Evolutionary conservation across 2,329 filamentous ascomycete genomes (phyloP).

Genomic region (Acarospora socialis): DNA sequence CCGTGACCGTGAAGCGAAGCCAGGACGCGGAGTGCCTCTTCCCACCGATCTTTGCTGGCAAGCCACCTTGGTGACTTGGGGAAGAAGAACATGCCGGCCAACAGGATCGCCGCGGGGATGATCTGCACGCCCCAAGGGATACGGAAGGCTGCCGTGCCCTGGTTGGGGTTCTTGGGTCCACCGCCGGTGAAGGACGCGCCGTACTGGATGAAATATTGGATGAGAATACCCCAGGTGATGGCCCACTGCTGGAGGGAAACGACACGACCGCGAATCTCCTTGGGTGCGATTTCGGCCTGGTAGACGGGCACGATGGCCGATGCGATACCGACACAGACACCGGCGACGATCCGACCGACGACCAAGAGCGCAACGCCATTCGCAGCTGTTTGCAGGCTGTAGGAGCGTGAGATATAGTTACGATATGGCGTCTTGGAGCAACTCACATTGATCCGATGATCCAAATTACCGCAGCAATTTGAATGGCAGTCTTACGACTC

Average conservation of each 20-base stretch:
- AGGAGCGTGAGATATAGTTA: background rate
- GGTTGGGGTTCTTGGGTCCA: constrained; percentile 35
- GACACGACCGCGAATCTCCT: constrained; percentile 20
- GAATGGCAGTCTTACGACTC: constrained; percentile 30
- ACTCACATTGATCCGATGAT: too few species aligned
- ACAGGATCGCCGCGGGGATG: constrained; percentile 38
- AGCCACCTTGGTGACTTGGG: constrained; percentile 52
- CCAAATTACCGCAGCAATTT: constrained; percentile 32
- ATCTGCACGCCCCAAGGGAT: constrained; percentile 50
- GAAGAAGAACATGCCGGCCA: constrained; percentile 43
- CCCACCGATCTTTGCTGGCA: constrained; percentile 49
- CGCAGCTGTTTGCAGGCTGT: background rate
- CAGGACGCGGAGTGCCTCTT: constrained; percentile 43
- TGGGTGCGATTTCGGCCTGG: constrained; percentile 13
- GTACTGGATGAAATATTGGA: constrained; percentile 54
- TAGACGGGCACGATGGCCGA: constrained; percentile 16
- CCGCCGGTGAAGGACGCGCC: constrained; percentile 42
- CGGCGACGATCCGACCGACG: constrained; percentile 21
- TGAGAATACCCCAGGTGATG: constrained; percentile 56
- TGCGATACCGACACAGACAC: constrained; percentile 17
- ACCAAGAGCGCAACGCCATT: constrained; percentile 21
- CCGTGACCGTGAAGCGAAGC: constrained; percentile 41
- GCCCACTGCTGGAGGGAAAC: constrained; percentile 56
- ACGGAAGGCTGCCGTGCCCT: constrained; percentile 41
- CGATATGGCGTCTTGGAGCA: background rate